Conservation (phyloP, 2,329 filamentous ascomycete species). For the Trichophyton equinum region DNA sequence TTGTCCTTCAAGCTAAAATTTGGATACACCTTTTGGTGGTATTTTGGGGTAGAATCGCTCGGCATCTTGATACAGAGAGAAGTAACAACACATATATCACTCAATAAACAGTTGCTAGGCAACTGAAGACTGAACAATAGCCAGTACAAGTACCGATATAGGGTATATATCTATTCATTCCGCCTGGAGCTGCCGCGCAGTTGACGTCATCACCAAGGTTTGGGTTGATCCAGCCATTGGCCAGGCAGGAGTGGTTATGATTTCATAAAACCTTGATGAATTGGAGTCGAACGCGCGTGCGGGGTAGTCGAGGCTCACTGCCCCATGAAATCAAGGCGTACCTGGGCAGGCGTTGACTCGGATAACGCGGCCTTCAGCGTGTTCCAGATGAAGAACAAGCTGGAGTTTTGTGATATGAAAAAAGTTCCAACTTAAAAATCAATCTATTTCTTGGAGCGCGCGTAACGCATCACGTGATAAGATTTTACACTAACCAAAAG, state of each 20-base stretch:
- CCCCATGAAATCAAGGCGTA: neutral
- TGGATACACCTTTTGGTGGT: conserved; percentile 27
- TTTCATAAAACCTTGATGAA: neutral
- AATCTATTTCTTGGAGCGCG: neutral
- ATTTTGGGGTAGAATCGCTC: neutral
- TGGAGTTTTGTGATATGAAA: neutral
- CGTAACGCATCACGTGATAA: neutral
- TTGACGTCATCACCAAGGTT: conserved; percentile 1
- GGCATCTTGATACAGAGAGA: conserved; percentile 1
- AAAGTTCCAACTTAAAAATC: too few relatives aligned
- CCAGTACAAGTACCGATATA: neutral
- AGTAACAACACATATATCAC: neutral
- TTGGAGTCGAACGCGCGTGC: too few relatives aligned
- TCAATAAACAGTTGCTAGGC: neutral
- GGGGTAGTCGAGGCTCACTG: too few relatives aligned
- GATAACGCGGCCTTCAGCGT: neutral
- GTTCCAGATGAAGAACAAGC: neutral
- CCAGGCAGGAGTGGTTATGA: neutral
- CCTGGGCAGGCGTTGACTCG: neutral
- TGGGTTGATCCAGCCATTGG: neutral
- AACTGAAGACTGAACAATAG: neutral
- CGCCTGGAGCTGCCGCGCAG: neutral
- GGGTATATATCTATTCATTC: neutral
- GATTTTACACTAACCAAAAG: neutral
- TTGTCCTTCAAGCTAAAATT: conserved; percentile 33